Evolutionary conservation across 495 filamentous ascomycete species (phyloP), one percentile per base, ranked within the genome.

Genomic region (Clohesyomyces aquaticus): DNA sequence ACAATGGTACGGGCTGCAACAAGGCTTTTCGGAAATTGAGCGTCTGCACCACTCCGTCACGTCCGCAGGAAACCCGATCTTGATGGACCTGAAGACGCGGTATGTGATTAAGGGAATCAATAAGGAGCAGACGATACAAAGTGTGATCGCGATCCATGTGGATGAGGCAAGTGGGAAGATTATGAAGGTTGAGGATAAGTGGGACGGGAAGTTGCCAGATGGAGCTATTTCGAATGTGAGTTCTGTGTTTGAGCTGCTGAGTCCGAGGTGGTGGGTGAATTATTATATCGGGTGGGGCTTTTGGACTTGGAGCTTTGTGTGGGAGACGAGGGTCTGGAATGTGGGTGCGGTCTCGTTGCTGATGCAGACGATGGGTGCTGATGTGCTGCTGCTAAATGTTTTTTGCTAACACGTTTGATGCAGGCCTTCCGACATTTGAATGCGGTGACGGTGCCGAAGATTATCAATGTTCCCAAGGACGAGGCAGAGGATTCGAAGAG

Each of bases 391-490:
- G n/a, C n/a, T n/a, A n/a, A n/a, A n/a, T n/a, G n/a, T n/a, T n/a
- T n/a, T 26, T 18, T 28, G 59, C 59, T 62, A 46, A 62, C 50
- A 14, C 16, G 3, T 55, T 19, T 6, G 9, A 21, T 48, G 23
- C 62, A 87, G 83, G 79, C 78, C 27, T 80, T 85, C 71, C 78
- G 83, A 29, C 79, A 81, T 58, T 69, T 85, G 28, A 85, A 85
- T 54, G 73, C 82, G 3, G 75, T 80, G 1, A 80, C 77, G 16
- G 82, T 87, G 8, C 84, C 82, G 2, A 77, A 76, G 23, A 71
- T 85, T 49, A 76, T 87, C 12, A 71, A 73, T n/a, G 82, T 87
- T 25, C 84, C 84, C 25, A 83, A 83, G 74, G 78, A 74, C 41
- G 80, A 81, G 54, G 78, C 80, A 61, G 81, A 86, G 68, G 82